Evolutionary conservation across 148 eudicot species (phyloP).

Genomic region (Tetragonia tetragonoides): DNA sequence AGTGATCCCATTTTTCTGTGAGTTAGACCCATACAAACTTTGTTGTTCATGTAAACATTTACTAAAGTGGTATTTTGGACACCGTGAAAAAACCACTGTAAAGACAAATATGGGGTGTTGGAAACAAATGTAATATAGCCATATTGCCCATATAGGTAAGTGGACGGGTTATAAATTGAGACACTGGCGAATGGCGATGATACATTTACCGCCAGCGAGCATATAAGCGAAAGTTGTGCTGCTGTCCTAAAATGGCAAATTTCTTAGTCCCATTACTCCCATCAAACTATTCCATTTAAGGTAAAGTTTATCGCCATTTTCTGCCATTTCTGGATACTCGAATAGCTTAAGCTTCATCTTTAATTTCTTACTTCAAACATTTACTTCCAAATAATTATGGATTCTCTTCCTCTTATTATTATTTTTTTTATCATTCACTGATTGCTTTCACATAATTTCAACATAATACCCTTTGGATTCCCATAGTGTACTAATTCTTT

Average conservation of each 20-base stretch:
- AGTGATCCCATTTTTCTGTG: too few species aligned
- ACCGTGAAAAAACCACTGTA: too few species aligned
- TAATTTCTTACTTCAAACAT: background rate
- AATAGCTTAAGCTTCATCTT: background rate
- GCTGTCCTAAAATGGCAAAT: conserved; percentile 19
- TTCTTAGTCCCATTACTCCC: background rate
- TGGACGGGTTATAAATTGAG: background rate
- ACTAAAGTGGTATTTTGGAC: too few species aligned
- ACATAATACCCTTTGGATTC: background rate
- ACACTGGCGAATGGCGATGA: background rate
- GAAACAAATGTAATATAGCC: too few species aligned
- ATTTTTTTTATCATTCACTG: too few species aligned
- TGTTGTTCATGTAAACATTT: too few species aligned
- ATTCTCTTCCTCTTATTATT: background rate
- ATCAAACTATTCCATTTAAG: conserved; percentile 13
- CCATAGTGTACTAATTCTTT: too few species aligned
- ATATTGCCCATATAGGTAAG: too few species aligned
- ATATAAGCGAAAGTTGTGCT: background rate
- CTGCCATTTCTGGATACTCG: background rate
- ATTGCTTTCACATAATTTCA: background rate
- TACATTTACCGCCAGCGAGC: background rate
- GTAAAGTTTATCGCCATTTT: background rate
- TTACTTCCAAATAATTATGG: background rate
- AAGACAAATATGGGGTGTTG: too few species aligned
- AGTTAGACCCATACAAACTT: too few species aligned